These are phyloP conservation scores for Tritrichomonas foetus DNA, from an alignment of 208 protist species.

Conservation along the genomic window DNA sequence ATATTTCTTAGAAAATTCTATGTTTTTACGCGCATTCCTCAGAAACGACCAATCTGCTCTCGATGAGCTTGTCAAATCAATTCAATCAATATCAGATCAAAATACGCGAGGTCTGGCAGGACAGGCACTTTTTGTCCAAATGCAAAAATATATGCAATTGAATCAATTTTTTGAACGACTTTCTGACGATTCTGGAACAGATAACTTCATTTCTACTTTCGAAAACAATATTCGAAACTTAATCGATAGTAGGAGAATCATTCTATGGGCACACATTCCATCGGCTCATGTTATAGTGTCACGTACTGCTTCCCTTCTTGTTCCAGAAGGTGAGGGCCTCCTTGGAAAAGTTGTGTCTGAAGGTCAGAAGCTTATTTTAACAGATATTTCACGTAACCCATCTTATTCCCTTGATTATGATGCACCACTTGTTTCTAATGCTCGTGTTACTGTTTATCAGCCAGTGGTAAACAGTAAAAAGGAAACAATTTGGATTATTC, in stretches of 20 bases:
- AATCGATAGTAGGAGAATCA: background rate
- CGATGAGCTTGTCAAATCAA: background rate
- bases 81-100: background rate
- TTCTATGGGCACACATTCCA: background rate
- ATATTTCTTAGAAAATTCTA: slow-evolving; percentile 17
- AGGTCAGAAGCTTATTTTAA: background rate
- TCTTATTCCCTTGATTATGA: slow-evolving; percentile 13
- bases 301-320: background rate
- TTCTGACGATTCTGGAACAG: slow-evolving; percentile 10
- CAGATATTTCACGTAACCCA: background rate
- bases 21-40: background rate
- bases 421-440: background rate
- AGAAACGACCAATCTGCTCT: background rate
- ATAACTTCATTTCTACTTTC: background rate
- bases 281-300: slow-evolving; percentile 12
- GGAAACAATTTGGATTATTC: slow-evolving; percentile 7
- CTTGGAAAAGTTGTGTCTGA: background rate
- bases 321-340: slow-evolving; percentile 3
- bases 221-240: background rate
- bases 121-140: background rate
- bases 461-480: slow-evolving; percentile 15
- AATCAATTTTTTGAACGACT: background rate
- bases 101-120: background rate
- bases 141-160: slow-evolving; percentile 2
- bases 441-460: slow-evolving; percentile 3